These are phyloP conservation scores for Colletotrichum sp. DNA, from an alignment of 2,329 filamentous ascomycete genomes.

Conservation along the genomic window DNA sequence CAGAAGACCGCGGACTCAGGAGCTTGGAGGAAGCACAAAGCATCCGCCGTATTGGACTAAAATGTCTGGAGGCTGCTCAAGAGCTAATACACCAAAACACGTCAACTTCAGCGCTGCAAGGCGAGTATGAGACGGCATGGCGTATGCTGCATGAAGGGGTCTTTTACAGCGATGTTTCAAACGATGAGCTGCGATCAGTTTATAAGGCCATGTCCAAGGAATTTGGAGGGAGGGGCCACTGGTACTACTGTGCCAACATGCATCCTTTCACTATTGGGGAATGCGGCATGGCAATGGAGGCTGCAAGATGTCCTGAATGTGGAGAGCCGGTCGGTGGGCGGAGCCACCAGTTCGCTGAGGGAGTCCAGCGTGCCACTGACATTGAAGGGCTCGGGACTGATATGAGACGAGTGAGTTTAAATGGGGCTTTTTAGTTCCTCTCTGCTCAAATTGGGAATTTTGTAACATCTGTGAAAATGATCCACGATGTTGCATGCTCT, in stretches of 20 bases:
- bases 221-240: constrained; percentile 60
- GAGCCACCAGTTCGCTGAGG: constrained; percentile 51
- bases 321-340: constrained; percentile 59
- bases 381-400: constrained; percentile 43
- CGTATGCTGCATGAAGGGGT: constrained; percentile 45
- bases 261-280: constrained; percentile 69
- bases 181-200: constrained; percentile 55
- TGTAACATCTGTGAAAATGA: too few species aligned
- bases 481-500: too few species aligned
- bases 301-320: constrained; percentile 67
- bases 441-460: too few species aligned
- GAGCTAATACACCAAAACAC: not conserved
- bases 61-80: constrained; percentile 23
- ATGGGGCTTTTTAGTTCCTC: too few species aligned
- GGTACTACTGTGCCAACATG: constrained; percentile 61
- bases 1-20: too few species aligned
- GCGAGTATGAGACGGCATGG: constrained; percentile 50
- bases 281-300: constrained; percentile 69
- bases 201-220: constrained; percentile 55
- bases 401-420: too few species aligned
- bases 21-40: too few species aligned
- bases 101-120: constrained; percentile 36
- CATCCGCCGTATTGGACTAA: not conserved
- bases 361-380: constrained; percentile 53
- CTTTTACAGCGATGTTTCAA: constrained; percentile 53